These are phyloP conservation scores for Tetradesmus obliquus DNA, from an alignment of 139 green algal species.

Conservation along the genomic window DNA sequence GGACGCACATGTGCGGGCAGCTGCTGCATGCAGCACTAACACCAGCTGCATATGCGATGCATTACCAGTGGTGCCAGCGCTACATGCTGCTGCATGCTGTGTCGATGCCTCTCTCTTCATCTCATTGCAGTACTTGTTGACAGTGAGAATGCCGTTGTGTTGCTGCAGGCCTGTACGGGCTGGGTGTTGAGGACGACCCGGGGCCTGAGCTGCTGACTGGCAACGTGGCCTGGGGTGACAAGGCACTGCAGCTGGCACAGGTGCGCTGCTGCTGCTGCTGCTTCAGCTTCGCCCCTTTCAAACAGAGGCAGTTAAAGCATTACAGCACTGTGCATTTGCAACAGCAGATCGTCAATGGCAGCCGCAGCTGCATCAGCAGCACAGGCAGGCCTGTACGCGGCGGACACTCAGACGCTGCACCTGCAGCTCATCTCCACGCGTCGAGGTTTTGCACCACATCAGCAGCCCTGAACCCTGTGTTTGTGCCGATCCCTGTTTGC, in stretches of 20 bases:
- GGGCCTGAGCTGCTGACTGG: conserved; percentile 28
- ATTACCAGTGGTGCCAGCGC: not conserved
- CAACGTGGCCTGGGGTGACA: conserved; percentile 29
- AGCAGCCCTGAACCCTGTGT: not conserved
- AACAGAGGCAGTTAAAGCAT: not conserved
- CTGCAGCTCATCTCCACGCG: not conserved
- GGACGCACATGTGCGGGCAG: no score
- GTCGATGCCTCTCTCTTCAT: not conserved
- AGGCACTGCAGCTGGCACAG: conserved; percentile 7
- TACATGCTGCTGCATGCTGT: not conserved
- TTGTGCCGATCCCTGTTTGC: not conserved
- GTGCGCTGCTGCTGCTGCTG: not conserved
- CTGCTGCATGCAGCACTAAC: no score
- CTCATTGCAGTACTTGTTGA: not conserved
- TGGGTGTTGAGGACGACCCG: not conserved
- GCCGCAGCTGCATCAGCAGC: not conserved
- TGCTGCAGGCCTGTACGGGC: not conserved
- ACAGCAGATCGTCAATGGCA: not conserved
- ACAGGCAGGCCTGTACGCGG: not conserved
- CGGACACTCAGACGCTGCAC: not conserved
- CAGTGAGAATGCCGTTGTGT: not conserved
- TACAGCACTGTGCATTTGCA: not conserved
- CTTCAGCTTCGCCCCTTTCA: not conserved
- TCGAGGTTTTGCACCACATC: not conserved
- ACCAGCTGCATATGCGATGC: no score